Base-by-base conservation (phyloP, 139 green algal species). In the Chlorella ohadii region DNA sequence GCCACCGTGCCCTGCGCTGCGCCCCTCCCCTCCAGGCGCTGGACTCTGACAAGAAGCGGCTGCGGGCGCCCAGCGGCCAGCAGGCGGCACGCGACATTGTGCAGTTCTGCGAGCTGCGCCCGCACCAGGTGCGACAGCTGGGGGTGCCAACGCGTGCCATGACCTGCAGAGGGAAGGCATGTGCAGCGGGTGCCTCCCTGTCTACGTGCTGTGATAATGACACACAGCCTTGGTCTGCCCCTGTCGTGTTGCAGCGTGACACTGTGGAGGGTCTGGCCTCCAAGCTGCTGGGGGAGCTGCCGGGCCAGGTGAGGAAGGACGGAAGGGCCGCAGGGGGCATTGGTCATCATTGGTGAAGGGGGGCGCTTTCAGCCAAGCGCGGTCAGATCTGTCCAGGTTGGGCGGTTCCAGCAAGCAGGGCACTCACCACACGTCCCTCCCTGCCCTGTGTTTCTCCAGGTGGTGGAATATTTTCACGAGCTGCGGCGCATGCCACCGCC, bases 241-340 rank as follows among this genome's bases (percentile, higher is more conserved):
- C 44, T 51, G 7, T 9, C 44, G 9, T 16, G 7, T 9, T 23
- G 47, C 74, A 51, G 36, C 44, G 87, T 71, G 84, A 90, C 68
- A 67, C 81, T 5, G 75, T 75, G 57, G 59, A 84, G 25, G 79
- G 31, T 1, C 79, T 92, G 63, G 90, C 88, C 13, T 20, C 64
- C 61, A 73, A 92, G 87, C 75, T 91, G 68, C 85, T 93, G 68
- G 81, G 82, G 31, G 90, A 93, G 86, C 85, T 93, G 68, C 90
- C 88, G 4, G 90, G 88, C 2, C 86, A 66, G 64, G 16, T 71
- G 64, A 12, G 15, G 6, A 7, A 6, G 31, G n/a, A 22, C 3
- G 63, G 63, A 4, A 55, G 7, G 6, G 44, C 44, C 44, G 11
- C 7, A 16, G 44, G 7, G 44, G 44, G 44, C 44, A 6, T 16